Conservation (phyloP, 2,329 filamentous ascomycete species). For the Aureobasidium subglaciale region DNA sequence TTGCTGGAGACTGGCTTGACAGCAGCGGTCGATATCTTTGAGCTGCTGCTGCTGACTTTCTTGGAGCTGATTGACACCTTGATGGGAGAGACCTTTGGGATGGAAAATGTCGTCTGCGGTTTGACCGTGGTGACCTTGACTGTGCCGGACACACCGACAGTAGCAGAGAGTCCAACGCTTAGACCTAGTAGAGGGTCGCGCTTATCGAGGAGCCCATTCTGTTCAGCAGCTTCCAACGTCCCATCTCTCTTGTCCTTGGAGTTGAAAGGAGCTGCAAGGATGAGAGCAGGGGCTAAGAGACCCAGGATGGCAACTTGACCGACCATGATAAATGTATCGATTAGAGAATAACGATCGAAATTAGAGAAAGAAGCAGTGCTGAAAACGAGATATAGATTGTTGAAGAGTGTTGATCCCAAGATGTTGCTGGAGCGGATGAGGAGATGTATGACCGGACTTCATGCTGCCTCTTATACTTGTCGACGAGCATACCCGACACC, state of each 20-base stretch:
- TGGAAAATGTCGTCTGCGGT: background rate
- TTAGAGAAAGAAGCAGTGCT: background rate
- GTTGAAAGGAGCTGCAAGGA: slow-evolving; percentile 9
- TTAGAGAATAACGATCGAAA: background rate
- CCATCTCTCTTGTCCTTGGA: background rate
- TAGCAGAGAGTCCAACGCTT: background rate
- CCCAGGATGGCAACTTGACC: slow-evolving; percentile 7
- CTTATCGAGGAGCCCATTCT: background rate
- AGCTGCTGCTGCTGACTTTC: no score
- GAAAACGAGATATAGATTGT: background rate
- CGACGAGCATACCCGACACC: background rate
- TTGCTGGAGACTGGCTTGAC: background rate
- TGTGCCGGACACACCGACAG: no score
- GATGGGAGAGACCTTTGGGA: background rate
- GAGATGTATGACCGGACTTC: background rate
- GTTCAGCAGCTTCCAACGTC: background rate
- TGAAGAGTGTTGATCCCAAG: slow-evolving; percentile 1
- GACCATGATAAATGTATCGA: background rate
- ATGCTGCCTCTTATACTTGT: background rate
- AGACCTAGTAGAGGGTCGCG: background rate
- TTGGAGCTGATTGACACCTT: background rate
- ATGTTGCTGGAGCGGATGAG: slow-evolving; percentile 5
- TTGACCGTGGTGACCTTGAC: background rate
- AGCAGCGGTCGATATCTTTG: background rate
- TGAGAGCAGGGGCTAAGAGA: slow-evolving; percentile 7